Conservation (phyloP, 176 grass and related monocot species). For the Paspalum vaginatum region DNA sequence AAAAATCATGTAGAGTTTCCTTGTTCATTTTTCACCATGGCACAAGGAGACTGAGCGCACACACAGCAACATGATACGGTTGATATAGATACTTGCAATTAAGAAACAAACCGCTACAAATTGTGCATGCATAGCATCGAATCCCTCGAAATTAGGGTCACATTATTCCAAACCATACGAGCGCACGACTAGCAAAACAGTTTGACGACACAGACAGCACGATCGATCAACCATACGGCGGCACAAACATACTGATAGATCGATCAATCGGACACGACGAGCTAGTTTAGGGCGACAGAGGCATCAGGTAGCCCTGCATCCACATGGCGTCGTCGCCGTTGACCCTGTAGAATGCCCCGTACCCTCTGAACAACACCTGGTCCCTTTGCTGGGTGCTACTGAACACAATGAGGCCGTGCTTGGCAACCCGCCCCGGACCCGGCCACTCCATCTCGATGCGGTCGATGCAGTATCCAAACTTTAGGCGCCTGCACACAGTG, state of each 20-base stretch:
- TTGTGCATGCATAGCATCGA: too few relatives aligned
- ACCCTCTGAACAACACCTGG: not conserved
- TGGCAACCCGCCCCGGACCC: not conserved
- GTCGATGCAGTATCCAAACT: not conserved
- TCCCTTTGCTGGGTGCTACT: not conserved
- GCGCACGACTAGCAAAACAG: not conserved
- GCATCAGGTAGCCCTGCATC: not conserved
- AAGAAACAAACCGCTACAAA: too few relatives aligned
- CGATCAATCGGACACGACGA: not conserved
- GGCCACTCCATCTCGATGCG: not conserved
- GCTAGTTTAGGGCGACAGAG: not conserved
- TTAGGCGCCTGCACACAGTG: not conserved
- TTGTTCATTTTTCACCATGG: too few relatives aligned
- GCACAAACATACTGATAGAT: not conserved
- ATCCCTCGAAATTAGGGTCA: too few relatives aligned
- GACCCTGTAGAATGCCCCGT: not conserved
- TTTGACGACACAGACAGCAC: not conserved
- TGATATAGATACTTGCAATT: too few relatives aligned
- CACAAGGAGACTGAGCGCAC: too few relatives aligned
- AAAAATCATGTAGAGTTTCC: too few relatives aligned
- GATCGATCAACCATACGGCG: not conserved
- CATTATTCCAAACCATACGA: too few relatives aligned
- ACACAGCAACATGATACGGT: too few relatives aligned
- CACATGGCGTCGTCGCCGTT: conserved; percentile 3
- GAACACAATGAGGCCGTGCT: conserved; percentile 15